A percentile compares a stretch with the other conserved stretches of the same genome.
These are phyloP conservation scores for Curvularia lunata DNA, from an alignment of 2,329 filamentous ascomycete genomes.

Conservation along the genomic window DNA sequence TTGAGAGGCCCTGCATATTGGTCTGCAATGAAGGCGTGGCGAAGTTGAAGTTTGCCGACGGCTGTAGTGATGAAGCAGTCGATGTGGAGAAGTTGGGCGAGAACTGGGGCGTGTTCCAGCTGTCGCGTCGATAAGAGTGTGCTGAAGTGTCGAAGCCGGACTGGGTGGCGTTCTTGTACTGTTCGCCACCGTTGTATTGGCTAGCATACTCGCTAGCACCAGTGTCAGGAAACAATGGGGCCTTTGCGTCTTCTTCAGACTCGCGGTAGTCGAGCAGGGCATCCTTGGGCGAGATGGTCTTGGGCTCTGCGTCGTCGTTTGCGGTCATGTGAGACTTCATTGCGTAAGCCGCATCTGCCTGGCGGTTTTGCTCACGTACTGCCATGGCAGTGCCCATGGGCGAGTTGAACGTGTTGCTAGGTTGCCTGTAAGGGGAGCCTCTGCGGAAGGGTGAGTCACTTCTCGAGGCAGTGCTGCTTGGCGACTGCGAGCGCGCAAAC, in stretches of 20 bases:
- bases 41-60: slow-evolving; percentile 55
- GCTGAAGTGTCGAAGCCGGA: slow-evolving; percentile 45
- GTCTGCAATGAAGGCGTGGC: slow-evolving; percentile 50
- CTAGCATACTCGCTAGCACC: slow-evolving; percentile 59
- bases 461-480: slow-evolving; percentile 59
- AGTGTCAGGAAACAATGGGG: slow-evolving; percentile 74
- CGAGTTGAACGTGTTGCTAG: slow-evolving; percentile 52
- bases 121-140: slow-evolving; percentile 44
- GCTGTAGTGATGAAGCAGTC: slow-evolving; percentile 36
- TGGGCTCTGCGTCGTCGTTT: slow-evolving; percentile 58
- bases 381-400: slow-evolving; percentile 61
- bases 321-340: slow-evolving; percentile 50
- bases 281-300: slow-evolving; percentile 95
- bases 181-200: slow-evolving; percentile 53
- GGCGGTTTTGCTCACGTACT: slow-evolving; percentile 67
- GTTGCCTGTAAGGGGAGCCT: slow-evolving; percentile 60
- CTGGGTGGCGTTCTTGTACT: slow-evolving; percentile 47
- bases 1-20: slow-evolving; percentile 42
- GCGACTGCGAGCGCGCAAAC: slow-evolving; percentile 67
- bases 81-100: slow-evolving; percentile 44
- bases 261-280: slow-evolving; percentile 86
- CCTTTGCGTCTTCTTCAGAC: slow-evolving; percentile 69
- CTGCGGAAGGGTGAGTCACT: slow-evolving; percentile 83
- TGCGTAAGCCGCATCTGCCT: slow-evolving; percentile 61
- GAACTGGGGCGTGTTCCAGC: slow-evolving; percentile 46